Base-by-base conservation (phyloP, 2,329 filamentous ascomycete genomes). In the Xylariomycetidae sp. region DNA sequence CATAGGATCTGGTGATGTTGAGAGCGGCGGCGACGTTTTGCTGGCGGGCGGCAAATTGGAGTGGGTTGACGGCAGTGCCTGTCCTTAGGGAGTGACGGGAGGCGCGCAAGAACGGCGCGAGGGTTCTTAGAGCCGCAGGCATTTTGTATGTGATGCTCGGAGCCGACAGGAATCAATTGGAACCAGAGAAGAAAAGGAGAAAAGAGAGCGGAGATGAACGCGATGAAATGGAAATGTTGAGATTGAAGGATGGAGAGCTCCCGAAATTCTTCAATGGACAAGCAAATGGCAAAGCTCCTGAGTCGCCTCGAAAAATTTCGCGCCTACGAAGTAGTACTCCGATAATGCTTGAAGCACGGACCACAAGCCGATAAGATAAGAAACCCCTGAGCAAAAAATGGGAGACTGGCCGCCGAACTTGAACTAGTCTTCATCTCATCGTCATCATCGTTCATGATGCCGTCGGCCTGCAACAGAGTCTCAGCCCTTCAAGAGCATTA, bases 101-200 rank as follows among this genome's bases (percentile, higher is more conserved):
- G 49, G 88, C 85, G 71, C 86, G 85, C 67, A 92, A 64, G 56
- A 95, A 81, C 54, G 87, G 82, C 66, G 79, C 77, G 54, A 88
- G 59, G 43, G 83, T 79, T 71, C 88, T 81, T 62, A 88, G 77
- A 59, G 92, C 80, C 58, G 77, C 76, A 65, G 88, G 82, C 85
- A 94, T 94, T 58, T 63, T 84, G 70, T 15, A 27, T 14, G 13
- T 18, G 33, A 30, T 30, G n/a, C 19, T 39, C 37, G 34, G 33
- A 30, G n/a, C n/a, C n/a, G 7, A 30, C 25, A 34, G 34, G 41
- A 37, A 34, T 35, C 40, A 41, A 42, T 38, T 34, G 27, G 17
- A 15, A 22, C 14, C 25, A 16, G 15, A 30, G 19, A 32, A 18
- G 30, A 39, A 30, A 35, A 31, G 34, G 27, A 39, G 37, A 36